Evolutionary conservation across 75 land plant species (phyloP), one percentile per base, ranked within the genome.

Genomic region (Pinus tabuliformis): DNA sequence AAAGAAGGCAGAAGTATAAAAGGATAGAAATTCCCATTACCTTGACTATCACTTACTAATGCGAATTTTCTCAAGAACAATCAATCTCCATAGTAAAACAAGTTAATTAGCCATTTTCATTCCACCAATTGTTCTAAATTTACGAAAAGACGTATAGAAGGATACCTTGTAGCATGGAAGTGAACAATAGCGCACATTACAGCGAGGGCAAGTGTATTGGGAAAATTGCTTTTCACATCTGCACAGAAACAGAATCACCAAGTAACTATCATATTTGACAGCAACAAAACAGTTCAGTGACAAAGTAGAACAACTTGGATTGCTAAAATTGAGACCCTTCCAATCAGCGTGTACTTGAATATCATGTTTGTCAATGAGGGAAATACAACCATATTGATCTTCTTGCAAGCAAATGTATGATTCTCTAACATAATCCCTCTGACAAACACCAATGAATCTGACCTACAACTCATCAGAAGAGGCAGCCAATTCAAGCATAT

Each of bases 121-220:
- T 76, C 28, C 77, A 76, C 26, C 17, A 18, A n/a, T 3, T 6
- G 16, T 76, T n/a, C 6, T 9, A 73, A 4, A 20, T 62, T n/a
- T 30, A 16, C 6, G 36, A 30, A 6, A 73, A 28, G 20, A 20
- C 18, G 20, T 68, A 5, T 20, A 68, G 36, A 56, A 37, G 59
- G 74, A 14, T 71, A 94, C 97, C 96, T 95, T 93, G 85, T 95
- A 95, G 78, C 98, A 95, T 7, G 75, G 82, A 76, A 95, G 86
- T 11, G 98, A 95, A 72, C 98, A 95, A 63, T 95, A 95, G n/a
- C 98, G 88, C 2, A 86, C 73, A 74, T 95, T 95, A 85, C 97
- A 94, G 33, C 97, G 77, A 56, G 97, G 97, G 65, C 97, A 94
- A 59, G 95, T 92, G 39, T 94, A 94, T 77, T 90, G 91, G 3